These are phyloP conservation scores for Cardiospermum halicacabum DNA, from an alignment of 345 rosid genomes.

Conservation along the genomic window DNA sequence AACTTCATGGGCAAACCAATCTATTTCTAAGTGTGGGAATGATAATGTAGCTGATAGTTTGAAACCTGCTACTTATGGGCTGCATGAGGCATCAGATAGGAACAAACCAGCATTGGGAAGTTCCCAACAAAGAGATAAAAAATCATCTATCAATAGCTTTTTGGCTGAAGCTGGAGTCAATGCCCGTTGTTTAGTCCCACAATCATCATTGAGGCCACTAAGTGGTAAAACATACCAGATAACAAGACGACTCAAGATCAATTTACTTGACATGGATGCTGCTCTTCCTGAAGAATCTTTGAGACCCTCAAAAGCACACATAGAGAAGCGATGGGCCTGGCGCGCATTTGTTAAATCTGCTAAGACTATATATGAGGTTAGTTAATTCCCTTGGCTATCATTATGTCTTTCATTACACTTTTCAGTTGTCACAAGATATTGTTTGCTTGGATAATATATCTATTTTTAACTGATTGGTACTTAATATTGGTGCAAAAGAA, in stretches of 20 bases:
- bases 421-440: not conserved
- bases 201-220: constrained; percentile 68
- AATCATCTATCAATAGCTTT: constrained; percentile 20
- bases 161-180: constrained; percentile 24
- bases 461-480: no score
- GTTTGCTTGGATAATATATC: not conserved
- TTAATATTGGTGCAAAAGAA: not conserved
- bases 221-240: constrained; percentile 49
- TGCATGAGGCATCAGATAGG: constrained; percentile 21
- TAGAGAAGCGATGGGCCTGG: constrained; percentile 75
- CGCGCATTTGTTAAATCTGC: constrained; percentile 77
- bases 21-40: constrained; percentile 25
- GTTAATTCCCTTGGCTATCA: constrained; percentile 5
- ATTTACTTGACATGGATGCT: constrained; percentile 92
- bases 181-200: constrained; percentile 63
- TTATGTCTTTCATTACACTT: not conserved
- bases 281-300: constrained; percentile 75
- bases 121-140: constrained; percentile 42
- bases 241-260: constrained; percentile 57
- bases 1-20: constrained; percentile 27
- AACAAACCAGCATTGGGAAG: constrained; percentile 27
- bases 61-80: constrained; percentile 29
- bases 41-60: constrained; percentile 24
- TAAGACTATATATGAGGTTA: constrained; percentile 82
- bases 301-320: constrained; percentile 56